Base-by-base conservation (phyloP, 441 rosid species). In the Heliophila coronopifolia region DNA sequence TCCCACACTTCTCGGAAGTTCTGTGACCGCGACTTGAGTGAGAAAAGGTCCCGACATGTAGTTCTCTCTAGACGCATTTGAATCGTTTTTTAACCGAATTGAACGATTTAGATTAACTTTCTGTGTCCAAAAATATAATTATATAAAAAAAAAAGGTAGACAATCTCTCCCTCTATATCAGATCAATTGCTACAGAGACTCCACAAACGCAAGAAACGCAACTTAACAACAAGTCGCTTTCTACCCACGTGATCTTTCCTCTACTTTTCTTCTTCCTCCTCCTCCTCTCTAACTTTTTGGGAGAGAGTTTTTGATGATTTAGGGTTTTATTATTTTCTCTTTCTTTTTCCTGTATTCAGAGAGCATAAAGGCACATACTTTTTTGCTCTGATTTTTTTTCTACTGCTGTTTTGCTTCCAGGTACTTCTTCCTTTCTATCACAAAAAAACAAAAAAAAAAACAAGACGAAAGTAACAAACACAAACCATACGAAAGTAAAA, bases 1-100 rank as follows among this genome's bases (percentile, higher is more conserved):
- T n/a, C 73, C 85, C 73, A 64, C 75, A 11, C n/a, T 58, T 71
- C 78, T 82, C 69, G 80, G 85, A 69, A 76, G 86, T 73, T 76
- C 87, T 81, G 88, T 76, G 93, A 83, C 77, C 74, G 70, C 50
- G 80, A 71, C 81, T 60, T 59, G 59, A 61, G 75, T 61, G 65
- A 65, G n/a, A 65, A 6, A 20, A 2, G 23, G 23, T 20, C 23
- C 23, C 23, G n/a, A 20, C 23, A 20, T 45, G 23, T 44, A 43
- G 27, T 73, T 36, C 56, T 50, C 12, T 13, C 19, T 8, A n/a
- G n/a, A n/a, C n/a, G n/a, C n/a, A n/a, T n/a, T n/a, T n/a, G n/a
- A n/a, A n/a, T n/a, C n/a, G n/a, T n/a, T n/a, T n/a, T n/a, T n/a
- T n/a, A n/a, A n/a, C n/a, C n/a, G n/a, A n/a, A n/a, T n/a, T n/a